Evolutionary conservation across 371 early-diverging fungal species (phyloP), one percentile per base, ranked within the genome.

Genomic region (Capniomyces stellatus): DNA sequence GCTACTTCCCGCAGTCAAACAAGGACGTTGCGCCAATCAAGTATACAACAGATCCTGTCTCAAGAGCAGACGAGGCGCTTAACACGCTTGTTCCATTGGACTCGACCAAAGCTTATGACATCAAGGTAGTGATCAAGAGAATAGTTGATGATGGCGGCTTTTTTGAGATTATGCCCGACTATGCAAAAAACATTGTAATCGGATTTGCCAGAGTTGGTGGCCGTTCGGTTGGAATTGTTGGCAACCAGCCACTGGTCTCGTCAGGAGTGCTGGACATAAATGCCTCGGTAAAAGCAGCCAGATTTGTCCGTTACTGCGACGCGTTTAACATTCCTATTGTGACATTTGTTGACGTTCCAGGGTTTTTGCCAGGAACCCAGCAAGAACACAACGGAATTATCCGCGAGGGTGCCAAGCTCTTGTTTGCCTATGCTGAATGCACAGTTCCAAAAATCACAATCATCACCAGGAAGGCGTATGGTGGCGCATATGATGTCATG

Each of bases 401-500:
- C 60, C 77, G 92, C n/a, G 85, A 96, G 64, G 96, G 96, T 44
- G 96, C 96, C 40, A 96, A 96, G 67, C 74, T 96, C 8, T 68
- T 96, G 29, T 92, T 90, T 62, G 96, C 96, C 25, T 96, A 89
- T 59, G 89, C 90, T 41, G 96, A 96, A 70, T 94, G 94, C 13
- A 96, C 96, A 4, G 92, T 91, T 3, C 96, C 96, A 42, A 96
- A 96, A 72, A 78, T 96, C 50, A 93, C 94, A 0, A 78, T 96
- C 23, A 93, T 93, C 54, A 89, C 90, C 15, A 75, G 94, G 18
- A 96, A 96, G 69, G 94, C 94, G 1, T 96, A 96, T 61, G 96
- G 96, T 55, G 96, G 96, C 31, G 96, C 96, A 1, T 93, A 96
- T 67, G 92, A 92, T 70, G 96, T 96, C 43, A 96, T 96, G 96